These are phyloP conservation scores for Marasmius sp. DNA, from an alignment of 1,284 basidiomycete species.

Conservation along the genomic window DNA sequence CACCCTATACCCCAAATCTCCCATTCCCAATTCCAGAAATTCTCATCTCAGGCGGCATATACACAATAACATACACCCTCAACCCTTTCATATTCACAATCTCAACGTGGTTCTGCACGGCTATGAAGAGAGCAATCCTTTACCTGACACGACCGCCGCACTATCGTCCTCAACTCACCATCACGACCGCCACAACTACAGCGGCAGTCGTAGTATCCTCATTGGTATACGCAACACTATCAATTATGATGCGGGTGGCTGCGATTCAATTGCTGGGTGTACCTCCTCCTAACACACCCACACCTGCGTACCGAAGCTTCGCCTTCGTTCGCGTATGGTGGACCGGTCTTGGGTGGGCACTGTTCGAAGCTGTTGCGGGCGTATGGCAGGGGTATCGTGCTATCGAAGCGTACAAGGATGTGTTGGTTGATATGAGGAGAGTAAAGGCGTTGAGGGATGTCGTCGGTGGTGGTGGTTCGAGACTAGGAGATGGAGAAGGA, in stretches of 20 bases:
- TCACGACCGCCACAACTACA: slow-evolving; percentile 11
- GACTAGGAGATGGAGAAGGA: neutral
- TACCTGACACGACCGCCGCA: slow-evolving; percentile 5
- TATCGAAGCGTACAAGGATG: slow-evolving; percentile 63
- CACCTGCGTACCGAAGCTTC: slow-evolving; percentile 54
- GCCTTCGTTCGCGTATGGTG: slow-evolving; percentile 72
- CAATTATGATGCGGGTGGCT: slow-evolving; percentile 53
- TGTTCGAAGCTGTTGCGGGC: slow-evolving; percentile 61
- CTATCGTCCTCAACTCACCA: slow-evolving; percentile 27
- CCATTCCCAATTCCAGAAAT: slow-evolving; percentile 62
- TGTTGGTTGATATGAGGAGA: slow-evolving; percentile 45
- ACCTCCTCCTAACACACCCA: slow-evolving; percentile 40
- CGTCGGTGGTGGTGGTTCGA: neutral
- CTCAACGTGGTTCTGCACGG: neutral
- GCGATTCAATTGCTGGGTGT: slow-evolving; percentile 55
- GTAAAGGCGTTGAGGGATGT: neutral
- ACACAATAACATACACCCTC: slow-evolving; percentile 57
- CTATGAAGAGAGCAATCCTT: neutral
- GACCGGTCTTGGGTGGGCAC: slow-evolving; percentile 69
- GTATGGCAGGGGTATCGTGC: slow-evolving; percentile 69
- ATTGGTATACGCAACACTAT: slow-evolving; percentile 46
- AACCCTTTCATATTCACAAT: neutral
- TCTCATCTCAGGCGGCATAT: slow-evolving; percentile 56
- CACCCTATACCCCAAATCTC: slow-evolving; percentile 45
- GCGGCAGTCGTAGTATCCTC: slow-evolving; percentile 44